These are phyloP conservation scores for Dothideomycetidae sp. DNA, from an alignment of 2,329 filamentous ascomycete genomes.

Conservation along the genomic window DNA sequence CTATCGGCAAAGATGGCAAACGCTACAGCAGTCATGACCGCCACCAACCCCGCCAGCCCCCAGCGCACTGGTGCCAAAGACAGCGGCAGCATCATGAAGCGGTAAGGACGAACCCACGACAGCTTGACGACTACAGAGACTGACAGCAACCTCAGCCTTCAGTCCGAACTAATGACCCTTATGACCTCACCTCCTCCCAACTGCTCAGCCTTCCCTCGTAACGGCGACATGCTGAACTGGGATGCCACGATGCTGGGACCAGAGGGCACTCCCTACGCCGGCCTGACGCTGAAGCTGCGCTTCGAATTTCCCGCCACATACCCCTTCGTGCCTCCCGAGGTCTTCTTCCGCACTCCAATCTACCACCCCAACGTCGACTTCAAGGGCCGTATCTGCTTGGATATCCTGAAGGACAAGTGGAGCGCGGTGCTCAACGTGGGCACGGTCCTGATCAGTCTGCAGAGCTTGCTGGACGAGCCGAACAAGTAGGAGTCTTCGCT, in stretches of 20 bases:
- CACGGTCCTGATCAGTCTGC: conserved; percentile 80
- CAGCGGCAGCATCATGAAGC: conserved; percentile 33
- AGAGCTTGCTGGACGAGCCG: conserved; percentile 88
- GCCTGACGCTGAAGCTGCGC: conserved; percentile 78
- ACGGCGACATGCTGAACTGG: conserved; percentile 85
- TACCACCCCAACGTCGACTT: conserved; percentile 99
- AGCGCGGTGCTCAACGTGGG: conserved; percentile 94
- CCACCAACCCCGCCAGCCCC: conserved; percentile 19
- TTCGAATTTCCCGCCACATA: conserved; percentile 88
- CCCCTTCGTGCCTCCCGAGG: conserved; percentile 77
- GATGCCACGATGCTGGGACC: conserved; percentile 88
- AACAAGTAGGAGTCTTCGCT: conserved; percentile 62
- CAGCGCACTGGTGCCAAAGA: conserved; percentile 18
- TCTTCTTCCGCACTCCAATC: conserved; percentile 95
- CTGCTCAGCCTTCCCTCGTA: conserved; percentile 86
- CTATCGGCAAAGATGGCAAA: conserved; percentile 18
- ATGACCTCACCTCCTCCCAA: conserved; percentile 92
- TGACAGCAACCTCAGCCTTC: conserved; percentile 47
- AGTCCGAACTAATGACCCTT: conserved; percentile 95
- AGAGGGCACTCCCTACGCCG: conserved; percentile 77
- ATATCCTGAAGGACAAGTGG: conserved; percentile 98
- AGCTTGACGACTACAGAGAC: no score
- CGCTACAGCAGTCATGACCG: conserved; percentile 18
- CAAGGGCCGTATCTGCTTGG: conserved; percentile 87
- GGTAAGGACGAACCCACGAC: no score